Conservation (phyloP, 345 rosid species). For the Nasturtium officinale region DNA sequence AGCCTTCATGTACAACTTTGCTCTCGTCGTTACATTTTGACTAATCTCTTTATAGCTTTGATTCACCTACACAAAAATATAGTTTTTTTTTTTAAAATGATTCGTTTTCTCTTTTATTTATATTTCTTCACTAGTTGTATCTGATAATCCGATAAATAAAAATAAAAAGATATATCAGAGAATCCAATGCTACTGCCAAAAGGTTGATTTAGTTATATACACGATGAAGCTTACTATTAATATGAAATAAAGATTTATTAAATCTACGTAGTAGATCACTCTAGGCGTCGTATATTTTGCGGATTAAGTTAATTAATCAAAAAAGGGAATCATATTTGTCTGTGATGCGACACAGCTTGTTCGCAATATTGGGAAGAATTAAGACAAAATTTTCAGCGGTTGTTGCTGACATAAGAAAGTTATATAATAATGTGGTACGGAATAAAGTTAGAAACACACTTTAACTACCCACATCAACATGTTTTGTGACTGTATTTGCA, state of each 20-base stretch:
- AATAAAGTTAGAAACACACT: conserved; percentile 42
- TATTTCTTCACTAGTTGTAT: too few relatives aligned
- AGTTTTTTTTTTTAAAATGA: background rate
- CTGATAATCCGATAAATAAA: too few relatives aligned
- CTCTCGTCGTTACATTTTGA: conserved; percentile 62
- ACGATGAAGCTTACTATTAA: background rate
- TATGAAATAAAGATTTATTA: background rate
- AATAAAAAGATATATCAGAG: background rate
- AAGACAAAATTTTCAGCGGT: conserved; percentile 30
- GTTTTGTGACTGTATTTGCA: conserved; percentile 39
- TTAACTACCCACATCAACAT: conserved; percentile 31
- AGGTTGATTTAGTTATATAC: conserved; percentile 8
- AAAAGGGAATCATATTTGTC: conserved; percentile 32
- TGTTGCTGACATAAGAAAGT: conserved; percentile 35
- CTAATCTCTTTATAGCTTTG: conserved; percentile 52
- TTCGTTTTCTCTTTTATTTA: background rate
- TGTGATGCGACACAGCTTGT: conserved; percentile 44
- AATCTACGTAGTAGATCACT: too few relatives aligned
- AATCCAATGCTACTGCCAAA: conserved; percentile 31
- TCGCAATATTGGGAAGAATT: conserved; percentile 37
- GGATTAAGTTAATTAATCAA: background rate
- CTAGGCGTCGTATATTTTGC: background rate
- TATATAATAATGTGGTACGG: conserved; percentile 40
- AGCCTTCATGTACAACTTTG: conserved; percentile 68
- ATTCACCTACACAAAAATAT: conserved; percentile 51